Percentiles rank a stretch among this genome's conserved stretches.
Evolutionary conservation across 1,139 yeast genomes (phyloP).

Genomic region (Nakaseomyces bracarensis): DNA sequence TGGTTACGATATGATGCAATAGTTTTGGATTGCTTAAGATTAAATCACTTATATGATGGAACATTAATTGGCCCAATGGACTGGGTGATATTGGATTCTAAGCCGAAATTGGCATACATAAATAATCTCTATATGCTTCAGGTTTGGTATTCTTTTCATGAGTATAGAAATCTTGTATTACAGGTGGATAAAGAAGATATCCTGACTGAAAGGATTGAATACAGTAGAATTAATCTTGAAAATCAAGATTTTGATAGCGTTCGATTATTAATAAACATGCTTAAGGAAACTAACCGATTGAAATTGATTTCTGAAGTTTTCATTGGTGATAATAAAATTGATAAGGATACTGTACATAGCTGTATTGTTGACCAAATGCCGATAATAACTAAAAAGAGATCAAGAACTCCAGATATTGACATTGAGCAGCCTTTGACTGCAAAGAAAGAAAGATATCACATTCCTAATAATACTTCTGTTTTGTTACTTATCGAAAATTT

Average conservation of each 20-base stretch:
- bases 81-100: slow-evolving; percentile 21
- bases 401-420: neutral
- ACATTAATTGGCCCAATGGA: slow-evolving; percentile 20
- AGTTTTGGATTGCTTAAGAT: slow-evolving; percentile 24
- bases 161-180: slow-evolving; percentile 13
- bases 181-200: slow-evolving; percentile 7
- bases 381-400: neutral
- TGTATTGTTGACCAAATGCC: neutral
- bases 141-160: slow-evolving; percentile 25
- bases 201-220: slow-evolving; percentile 17
- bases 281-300: slow-evolving; percentile 14
- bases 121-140: slow-evolving; percentile 20
- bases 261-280: slow-evolving; percentile 6
- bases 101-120: slow-evolving; percentile 19
- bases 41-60: slow-evolving; percentile 25
- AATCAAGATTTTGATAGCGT: slow-evolving; percentile 8
- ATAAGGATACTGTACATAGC: neutral
- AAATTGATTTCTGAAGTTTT: slow-evolving; percentile 15
- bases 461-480: slow-evolving; percentile 10
- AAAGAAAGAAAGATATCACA: slow-evolving; percentile 7
- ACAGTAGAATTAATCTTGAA: slow-evolving; percentile 7
- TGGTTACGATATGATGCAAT: slow-evolving; percentile 29
- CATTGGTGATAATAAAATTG: slow-evolving; percentile 16
- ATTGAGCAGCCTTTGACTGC: slow-evolving; percentile 4
- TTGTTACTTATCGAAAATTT: slow-evolving; percentile 13